Conservation (phyloP, 2,329 filamentous ascomycete genomes). For the Gremmenia infestans region DNA sequence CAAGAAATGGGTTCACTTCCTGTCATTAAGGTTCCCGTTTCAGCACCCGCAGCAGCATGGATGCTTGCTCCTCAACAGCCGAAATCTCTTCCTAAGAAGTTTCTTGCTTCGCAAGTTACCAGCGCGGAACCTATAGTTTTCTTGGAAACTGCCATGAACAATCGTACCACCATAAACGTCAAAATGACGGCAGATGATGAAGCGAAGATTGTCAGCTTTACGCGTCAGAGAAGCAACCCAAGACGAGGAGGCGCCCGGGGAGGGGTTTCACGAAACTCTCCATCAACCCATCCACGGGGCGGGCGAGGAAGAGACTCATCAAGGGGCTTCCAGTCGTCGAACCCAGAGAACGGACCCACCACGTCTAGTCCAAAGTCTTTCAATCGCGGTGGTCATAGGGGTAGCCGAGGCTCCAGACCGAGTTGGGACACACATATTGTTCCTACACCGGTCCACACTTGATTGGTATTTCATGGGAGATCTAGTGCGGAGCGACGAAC, state of each 20-base stretch:
- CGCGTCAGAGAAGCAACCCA: constrained; percentile 30
- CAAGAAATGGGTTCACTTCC: constrained; percentile 77
- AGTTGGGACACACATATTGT: constrained; percentile 23
- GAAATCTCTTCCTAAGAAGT: constrained; percentile 50
- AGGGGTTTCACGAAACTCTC: constrained; percentile 21
- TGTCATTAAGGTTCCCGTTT: constrained; percentile 60
- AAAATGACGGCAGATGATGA: constrained; percentile 42
- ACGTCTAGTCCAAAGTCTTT: constrained; percentile 21
- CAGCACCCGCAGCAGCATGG: constrained; percentile 59
- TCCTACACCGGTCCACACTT: constrained; percentile 29
- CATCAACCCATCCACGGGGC: constrained; percentile 25
- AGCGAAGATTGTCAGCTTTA: constrained; percentile 35
- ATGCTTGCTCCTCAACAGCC: constrained; percentile 49
- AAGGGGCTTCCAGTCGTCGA: constrained; percentile 21
- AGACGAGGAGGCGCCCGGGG: constrained; percentile 26
- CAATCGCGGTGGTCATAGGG: constrained; percentile 21
- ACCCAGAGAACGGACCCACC: constrained; percentile 17
- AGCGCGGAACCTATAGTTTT: constrained; percentile 42
- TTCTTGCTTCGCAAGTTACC: constrained; percentile 42
- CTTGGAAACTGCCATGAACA: constrained; percentile 33
- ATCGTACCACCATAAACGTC: constrained; percentile 38
- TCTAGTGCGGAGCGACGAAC: constrained; percentile 1
- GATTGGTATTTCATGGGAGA: constrained; percentile 3
- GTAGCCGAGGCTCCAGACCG: constrained; percentile 22
- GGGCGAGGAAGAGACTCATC: constrained; percentile 28